A percentile compares a stretch with the other conserved stretches of the same genome.
phyloP scores from a whole-genome alignment of 345 rosid species.

The Garcia nutans region DNA sequence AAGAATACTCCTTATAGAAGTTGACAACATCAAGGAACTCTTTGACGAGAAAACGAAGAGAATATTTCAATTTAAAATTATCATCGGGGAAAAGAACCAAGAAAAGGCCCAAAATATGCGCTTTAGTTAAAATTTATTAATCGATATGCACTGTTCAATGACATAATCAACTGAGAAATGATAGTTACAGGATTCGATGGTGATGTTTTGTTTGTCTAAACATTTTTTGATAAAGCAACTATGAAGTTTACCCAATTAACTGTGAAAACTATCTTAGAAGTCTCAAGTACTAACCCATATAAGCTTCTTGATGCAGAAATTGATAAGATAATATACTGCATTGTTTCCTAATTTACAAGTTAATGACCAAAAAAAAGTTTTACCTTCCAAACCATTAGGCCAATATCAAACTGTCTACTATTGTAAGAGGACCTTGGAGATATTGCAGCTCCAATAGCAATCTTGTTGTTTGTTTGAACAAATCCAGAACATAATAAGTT shows the following conservation, averaged over 20 bases:
- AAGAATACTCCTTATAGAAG: slow-evolving; percentile 11
- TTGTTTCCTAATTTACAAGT: background rate
- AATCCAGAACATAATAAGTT: slow-evolving; percentile 37
- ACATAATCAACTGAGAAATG: background rate
- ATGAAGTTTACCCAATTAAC: slow-evolving; percentile 12
- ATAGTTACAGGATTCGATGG: background rate
- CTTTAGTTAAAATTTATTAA: slow-evolving; percentile 7
- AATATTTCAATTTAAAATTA: slow-evolving; percentile 26
- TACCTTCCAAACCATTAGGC: slow-evolving; percentile 38
- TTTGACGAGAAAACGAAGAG: slow-evolving; percentile 26
- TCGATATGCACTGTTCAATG: background rate
- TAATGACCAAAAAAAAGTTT: background rate
- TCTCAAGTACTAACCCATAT: background rate
- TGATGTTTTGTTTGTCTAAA: background rate
- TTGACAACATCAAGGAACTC: slow-evolving; percentile 19
- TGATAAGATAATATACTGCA: background rate
- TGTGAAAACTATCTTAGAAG: background rate
- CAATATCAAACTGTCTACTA: slow-evolving; percentile 32
- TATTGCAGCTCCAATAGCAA: slow-evolving; percentile 40
- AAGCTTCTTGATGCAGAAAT: background rate
- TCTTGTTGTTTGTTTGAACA: slow-evolving; percentile 35
- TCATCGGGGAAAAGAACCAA: slow-evolving; percentile 13
- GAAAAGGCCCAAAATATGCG: slow-evolving; percentile 15
- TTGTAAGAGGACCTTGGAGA: slow-evolving; percentile 34
- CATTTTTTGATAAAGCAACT: background rate